Percentiles rank a stretch among this genome's conserved stretches.
Conservation (phyloP, 1,139 yeast genomes). For the Suhomyces bokatorum region DNA sequence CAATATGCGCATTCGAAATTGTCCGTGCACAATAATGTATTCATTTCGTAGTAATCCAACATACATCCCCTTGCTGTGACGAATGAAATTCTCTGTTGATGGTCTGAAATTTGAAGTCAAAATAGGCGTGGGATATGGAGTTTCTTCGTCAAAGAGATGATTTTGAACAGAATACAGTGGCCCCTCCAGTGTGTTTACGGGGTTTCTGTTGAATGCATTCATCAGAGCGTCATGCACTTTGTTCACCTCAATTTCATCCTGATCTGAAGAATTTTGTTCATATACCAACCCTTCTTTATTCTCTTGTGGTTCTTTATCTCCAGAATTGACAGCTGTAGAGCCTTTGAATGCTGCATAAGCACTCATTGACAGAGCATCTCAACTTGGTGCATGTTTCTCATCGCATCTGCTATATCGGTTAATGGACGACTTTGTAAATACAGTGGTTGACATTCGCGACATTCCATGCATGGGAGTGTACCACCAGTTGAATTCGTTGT, state of each 20-base stretch:
- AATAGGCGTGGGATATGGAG: neutral
- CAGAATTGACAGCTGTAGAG: constrained; percentile 17
- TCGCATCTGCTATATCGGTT: neutral
- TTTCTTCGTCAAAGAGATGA: constrained; percentile 1
- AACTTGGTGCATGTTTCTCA: neutral
- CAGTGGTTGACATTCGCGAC: too few relatives aligned
- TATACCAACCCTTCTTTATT: constrained; percentile 24
- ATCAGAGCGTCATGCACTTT: neutral
- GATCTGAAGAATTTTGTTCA: constrained; percentile 29
- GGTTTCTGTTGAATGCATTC: neutral
- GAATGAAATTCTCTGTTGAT: constrained; percentile 37
- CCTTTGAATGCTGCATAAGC: constrained; percentile 53
- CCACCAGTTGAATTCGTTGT: too few relatives aligned
- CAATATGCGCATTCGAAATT: constrained; percentile 50
- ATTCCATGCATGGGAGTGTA: too few relatives aligned
- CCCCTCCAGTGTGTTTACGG: too few relatives aligned
- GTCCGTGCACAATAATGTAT: constrained; percentile 58
- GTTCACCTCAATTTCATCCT: constrained; percentile 17
- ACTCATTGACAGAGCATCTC: constrained; percentile 35
- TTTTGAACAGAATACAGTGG: neutral
- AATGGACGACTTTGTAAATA: neutral
- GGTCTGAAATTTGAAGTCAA: constrained; percentile 32
- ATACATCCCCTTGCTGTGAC: constrained; percentile 29
- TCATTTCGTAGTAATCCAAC: constrained; percentile 51
- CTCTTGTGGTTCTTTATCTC: constrained; percentile 3